These are phyloP conservation scores for Jamesozyma lodderae DNA, from an alignment of 805 yeast genomes.

Conservation along the genomic window DNA sequence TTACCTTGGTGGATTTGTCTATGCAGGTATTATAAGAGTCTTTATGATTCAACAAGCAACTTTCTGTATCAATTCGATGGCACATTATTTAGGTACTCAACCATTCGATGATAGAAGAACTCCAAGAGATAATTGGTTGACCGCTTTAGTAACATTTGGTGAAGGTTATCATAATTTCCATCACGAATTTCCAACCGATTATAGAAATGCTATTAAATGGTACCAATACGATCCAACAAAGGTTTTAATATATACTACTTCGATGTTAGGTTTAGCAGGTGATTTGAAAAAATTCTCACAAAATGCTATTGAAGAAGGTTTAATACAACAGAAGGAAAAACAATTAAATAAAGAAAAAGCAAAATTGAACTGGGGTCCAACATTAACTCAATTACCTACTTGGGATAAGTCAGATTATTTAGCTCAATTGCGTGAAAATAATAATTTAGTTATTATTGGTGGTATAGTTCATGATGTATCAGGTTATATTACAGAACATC, in stretches of 20 bases:
- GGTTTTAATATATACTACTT: slow-evolving; percentile 45
- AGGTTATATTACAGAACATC: slow-evolving; percentile 62
- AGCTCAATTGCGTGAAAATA: slow-evolving; percentile 40
- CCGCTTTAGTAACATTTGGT: slow-evolving; percentile 79
- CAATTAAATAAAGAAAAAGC: slow-evolving; percentile 56
- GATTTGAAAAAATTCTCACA: slow-evolving; percentile 69
- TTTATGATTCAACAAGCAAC: slow-evolving; percentile 75
- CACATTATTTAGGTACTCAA: slow-evolving; percentile 80
- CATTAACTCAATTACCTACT: slow-evolving; percentile 55
- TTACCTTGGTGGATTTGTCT: slow-evolving; percentile 63
- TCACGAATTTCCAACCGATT: slow-evolving; percentile 84
- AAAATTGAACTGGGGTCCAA: slow-evolving; percentile 67
- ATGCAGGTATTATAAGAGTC: slow-evolving; percentile 65
- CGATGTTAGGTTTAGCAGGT: slow-evolving; percentile 60
- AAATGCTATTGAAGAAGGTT: slow-evolving; percentile 75
- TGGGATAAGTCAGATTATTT: slow-evolving; percentile 61
- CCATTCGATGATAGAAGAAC: slow-evolving; percentile 84
- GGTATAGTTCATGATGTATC: slow-evolving; percentile 77
- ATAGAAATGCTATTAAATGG: slow-evolving; percentile 82
- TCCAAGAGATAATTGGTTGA: slow-evolving; percentile 72
- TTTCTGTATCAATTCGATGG: slow-evolving; percentile 77
- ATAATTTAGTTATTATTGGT: slow-evolving; percentile 59
- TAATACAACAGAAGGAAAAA: slow-evolving; percentile 77
- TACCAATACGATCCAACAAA: slow-evolving; percentile 84
- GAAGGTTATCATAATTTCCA: slow-evolving; percentile 89